Evolutionary conservation across 1,139 yeast genomes (phyloP), one percentile per base, ranked within the genome.

Genomic region (Kazachstania sp.): DNA sequence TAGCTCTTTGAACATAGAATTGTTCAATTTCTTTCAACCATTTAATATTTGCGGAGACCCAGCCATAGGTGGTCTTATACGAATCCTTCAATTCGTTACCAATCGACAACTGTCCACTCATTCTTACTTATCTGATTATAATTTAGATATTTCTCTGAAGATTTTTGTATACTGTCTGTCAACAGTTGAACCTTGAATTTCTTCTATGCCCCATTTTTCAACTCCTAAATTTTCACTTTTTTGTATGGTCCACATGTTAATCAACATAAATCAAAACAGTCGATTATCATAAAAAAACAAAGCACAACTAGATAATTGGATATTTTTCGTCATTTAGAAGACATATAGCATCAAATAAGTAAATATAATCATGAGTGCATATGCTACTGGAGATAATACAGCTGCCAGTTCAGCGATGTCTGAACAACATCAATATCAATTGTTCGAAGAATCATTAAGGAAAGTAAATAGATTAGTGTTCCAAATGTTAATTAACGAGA

Each of bases 1-100:
- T 63, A 2, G 96, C 81, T 41, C 97, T 70, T 65, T 88, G 96
- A 43, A 80, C 76, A 65, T 90, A 94, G 65, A 90, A 94, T 43
- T 75, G 75, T 58, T 86, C 95, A 11, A 92, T 71, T 53, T 92
- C 97, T 1, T 71, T 68, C 20, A 90, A 70, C 84, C 94, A 90
- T 47, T 74, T 74, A 50, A 85, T 69, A 34, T 95, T 92, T 51
- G 81, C 78, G 48, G 71, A 68, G 45, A 84, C 73, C 97, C 97
- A 92, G 50, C 79, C 79, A 50, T 78, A 76, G 0, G 95, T 86
- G 44, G 75, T 74, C 55, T 84, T 83, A 72, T 73, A 90, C 15
- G 87, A 80, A 65, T 90, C 97, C 63, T 83, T 81, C 46, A 83
- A 69, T 58, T 83, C 88, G 66, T 81, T 80, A 20, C 90, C 92